Base-by-base conservation (phyloP, 2,329 filamentous ascomycete species). In the Venturiaceae sp. region DNA sequence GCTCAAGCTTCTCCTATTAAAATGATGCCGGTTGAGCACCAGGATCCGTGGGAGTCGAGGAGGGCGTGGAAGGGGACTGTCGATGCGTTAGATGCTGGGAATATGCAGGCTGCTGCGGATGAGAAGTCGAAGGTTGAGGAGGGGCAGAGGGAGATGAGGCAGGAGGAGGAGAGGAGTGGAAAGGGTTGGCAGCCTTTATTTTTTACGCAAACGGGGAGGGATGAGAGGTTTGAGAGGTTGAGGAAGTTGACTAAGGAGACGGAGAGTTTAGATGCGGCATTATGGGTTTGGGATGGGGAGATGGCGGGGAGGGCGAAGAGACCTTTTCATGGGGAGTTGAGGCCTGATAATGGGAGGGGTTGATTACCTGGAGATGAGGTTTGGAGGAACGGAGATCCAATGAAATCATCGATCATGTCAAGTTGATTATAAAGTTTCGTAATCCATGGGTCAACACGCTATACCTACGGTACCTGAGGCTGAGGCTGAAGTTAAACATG, bases 21-120 rank as follows among this genome's bases (percentile, higher is more conserved):
- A n/a, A 65, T 66, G 19, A 60, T 64, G 11, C 66, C 70, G 14
- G 47, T 71, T 4, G 64, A 69, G 1, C 62, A 73, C 32, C 74
- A 77, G 58, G 74, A 77, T 64, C 69, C 73, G 0, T 77, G 74
- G 74, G 75, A 77, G 61, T 72, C 71, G 23, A 64, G 74, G 16
- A 72, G 67, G 61, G 75, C 75, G 5, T 78, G 75, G 75, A 59
- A 64, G 9, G 69, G 67, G 5, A 72, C 75, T 5, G 73, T 74
- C 47, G 62, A 68, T 16, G 68, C 70, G 1, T 65, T 77, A 44
- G 63, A 66, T n/a, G 60, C 59, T 5, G 72, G 75, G 1, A 67
- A 77, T 58, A 77, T 77, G 75, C 73, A 69, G 55, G 65, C 63
- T 3, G 67, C 64, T 5, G 63, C 62, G 3, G 61, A 68, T 34